These are phyloP conservation scores for Calophaca sinica DNA, from an alignment of 306 rosid genomes.

Conservation along the genomic window DNA sequence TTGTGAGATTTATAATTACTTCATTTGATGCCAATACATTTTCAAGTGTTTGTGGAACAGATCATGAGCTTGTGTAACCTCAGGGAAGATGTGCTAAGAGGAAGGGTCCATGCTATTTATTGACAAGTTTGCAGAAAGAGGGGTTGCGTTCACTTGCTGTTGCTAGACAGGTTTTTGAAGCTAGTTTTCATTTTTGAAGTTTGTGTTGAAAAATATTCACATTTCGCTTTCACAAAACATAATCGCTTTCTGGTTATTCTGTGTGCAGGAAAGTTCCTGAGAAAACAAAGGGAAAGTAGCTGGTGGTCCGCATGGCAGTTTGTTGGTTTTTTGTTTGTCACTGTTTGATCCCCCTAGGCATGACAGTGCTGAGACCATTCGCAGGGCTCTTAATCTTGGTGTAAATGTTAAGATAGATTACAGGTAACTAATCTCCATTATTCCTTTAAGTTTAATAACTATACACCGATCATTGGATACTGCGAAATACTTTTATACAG, in stretches of 20 bases:
- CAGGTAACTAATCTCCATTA: slow-evolving; percentile 59
- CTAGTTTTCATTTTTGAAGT: slow-evolving; percentile 6
- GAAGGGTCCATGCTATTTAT: slow-evolving; percentile 77
- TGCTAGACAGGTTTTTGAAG: slow-evolving; percentile 78
- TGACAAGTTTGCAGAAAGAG: slow-evolving; percentile 96
- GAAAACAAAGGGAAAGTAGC: slow-evolving; percentile 76
- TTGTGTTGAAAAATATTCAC: neutral
- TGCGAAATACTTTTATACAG: too few relatives aligned
- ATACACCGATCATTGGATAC: too few relatives aligned
- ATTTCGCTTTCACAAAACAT: neutral
- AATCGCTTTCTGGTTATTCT: neutral
- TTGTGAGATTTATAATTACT: neutral
- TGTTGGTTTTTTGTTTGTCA: slow-evolving; percentile 85
- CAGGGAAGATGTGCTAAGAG: slow-evolving; percentile 83
- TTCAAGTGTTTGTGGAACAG: slow-evolving; percentile 52
- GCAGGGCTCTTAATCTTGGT: slow-evolving; percentile 90
- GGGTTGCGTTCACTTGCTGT: slow-evolving; percentile 96
- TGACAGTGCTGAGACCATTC: slow-evolving; percentile 97
- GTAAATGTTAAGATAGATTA: slow-evolving; percentile 99
- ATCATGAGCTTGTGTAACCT: slow-evolving; percentile 76
- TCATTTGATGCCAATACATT: slow-evolving; percentile 34
- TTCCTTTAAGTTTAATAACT: neutral
- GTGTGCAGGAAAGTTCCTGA: slow-evolving; percentile 87
- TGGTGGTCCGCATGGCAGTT: slow-evolving; percentile 93
- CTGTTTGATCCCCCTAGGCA: slow-evolving; percentile 97